Percentiles rank a stretch among this genome's conserved stretches.
Evolutionary conservation across 2,329 filamentous ascomycete species (phyloP).

Genomic region (Trichoderma sp.): DNA sequence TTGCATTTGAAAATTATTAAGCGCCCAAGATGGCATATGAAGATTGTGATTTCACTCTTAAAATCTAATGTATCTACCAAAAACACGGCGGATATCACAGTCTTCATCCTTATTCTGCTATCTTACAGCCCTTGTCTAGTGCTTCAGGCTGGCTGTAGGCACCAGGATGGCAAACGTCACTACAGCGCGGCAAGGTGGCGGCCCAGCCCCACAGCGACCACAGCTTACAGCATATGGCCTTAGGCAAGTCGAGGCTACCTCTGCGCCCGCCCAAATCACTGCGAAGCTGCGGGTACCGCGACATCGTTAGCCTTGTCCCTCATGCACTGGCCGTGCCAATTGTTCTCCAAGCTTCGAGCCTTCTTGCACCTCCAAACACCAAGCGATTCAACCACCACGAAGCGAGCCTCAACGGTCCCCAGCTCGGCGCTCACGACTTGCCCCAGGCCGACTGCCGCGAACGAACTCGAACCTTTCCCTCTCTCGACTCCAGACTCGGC

Average conservation of each 20-base stretch:
- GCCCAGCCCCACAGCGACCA: slow-evolving; percentile 13
- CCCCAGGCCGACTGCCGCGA: slow-evolving; percentile 19
- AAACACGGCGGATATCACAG: background rate
- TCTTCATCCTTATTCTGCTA: background rate
- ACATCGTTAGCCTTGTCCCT: slow-evolving; percentile 21
- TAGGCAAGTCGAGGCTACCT: slow-evolving; percentile 31
- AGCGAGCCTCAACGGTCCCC: slow-evolving; percentile 19
- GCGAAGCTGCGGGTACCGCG: slow-evolving; percentile 29
- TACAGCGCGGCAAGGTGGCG: slow-evolving; percentile 21
- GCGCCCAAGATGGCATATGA: background rate
- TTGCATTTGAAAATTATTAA: background rate
- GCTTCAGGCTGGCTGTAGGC: slow-evolving; percentile 21
- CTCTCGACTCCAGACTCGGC: background rate
- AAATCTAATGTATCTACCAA: background rate
- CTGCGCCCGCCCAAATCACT: background rate
- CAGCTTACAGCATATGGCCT: slow-evolving; percentile 4
- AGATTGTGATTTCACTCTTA: rapidly evolving
- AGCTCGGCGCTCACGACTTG: slow-evolving; percentile 8
- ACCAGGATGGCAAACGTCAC: slow-evolving; percentile 32
- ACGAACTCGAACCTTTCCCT: background rate
- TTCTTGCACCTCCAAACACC: slow-evolving; percentile 35
- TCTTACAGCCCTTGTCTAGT: background rate
- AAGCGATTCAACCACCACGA: slow-evolving; percentile 24
- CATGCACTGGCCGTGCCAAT: slow-evolving; percentile 29
- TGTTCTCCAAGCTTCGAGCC: slow-evolving; percentile 36